These are phyloP conservation scores for Zizania palustris DNA, from an alignment of 202 grass and related monocot genomes.

Conservation along the genomic window DNA sequence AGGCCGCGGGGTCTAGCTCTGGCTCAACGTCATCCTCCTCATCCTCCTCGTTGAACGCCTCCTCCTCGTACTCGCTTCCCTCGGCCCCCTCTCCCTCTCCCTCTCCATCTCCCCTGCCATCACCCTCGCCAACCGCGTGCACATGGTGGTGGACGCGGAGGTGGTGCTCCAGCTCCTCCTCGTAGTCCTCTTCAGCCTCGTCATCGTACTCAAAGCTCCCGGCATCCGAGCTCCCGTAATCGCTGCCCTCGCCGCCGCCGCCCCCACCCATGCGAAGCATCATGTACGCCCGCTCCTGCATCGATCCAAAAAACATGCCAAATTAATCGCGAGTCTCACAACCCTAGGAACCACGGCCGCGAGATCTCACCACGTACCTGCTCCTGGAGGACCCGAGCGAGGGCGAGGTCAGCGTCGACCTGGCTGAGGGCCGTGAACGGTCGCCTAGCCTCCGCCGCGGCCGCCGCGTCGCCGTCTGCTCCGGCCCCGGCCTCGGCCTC, in stretches of 20 bases:
- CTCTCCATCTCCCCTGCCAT: conserved; percentile 5
- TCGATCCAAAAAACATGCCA: conserved; percentile 31
- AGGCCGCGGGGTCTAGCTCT: conserved; percentile 61
- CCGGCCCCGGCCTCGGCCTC: conserved; percentile 27
- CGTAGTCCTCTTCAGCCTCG: conserved; percentile 60
- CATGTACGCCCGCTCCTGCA: conserved; percentile 97
- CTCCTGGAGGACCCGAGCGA: conserved; percentile 93
- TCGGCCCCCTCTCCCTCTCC: conserved; percentile 48
- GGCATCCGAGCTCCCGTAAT: conserved; percentile 84
- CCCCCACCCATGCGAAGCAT: conserved; percentile 75
- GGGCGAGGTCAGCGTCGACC: conserved; percentile 95
- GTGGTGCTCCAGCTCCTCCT: conserved; percentile 59
- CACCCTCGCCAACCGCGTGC: conserved; percentile 21
- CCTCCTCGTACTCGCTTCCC: conserved; percentile 80
- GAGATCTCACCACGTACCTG: conserved; percentile 60
- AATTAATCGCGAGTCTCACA: conserved; percentile 22
- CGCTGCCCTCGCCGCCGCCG: conserved; percentile 63
- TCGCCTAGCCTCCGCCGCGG: conserved; percentile 42
- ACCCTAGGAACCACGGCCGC: conserved; percentile 42
- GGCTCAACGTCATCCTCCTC: conserved; percentile 59
- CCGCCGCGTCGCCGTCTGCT: conserved; percentile 10
- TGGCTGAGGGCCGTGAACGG: conserved; percentile 93
- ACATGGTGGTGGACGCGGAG: conserved; percentile 55
- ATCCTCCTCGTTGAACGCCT: conserved; percentile 72
- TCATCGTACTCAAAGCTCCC: conserved; percentile 82